Evolutionary conservation across 75 land plant genomes (phyloP).

Genomic region (Pinus taeda): DNA sequence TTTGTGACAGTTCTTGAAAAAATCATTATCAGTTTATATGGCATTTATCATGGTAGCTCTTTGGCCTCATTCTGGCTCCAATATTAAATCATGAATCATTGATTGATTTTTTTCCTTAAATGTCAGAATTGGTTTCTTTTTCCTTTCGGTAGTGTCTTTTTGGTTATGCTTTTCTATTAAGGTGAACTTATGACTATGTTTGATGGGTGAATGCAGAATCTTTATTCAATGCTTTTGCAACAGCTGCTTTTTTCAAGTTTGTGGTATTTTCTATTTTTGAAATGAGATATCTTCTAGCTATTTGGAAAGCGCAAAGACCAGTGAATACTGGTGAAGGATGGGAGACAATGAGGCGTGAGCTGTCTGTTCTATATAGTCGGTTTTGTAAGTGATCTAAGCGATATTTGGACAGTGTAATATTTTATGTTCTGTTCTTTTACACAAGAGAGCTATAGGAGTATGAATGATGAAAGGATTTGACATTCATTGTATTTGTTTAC

Average conservation of each 20-base stretch:
- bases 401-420: background rate
- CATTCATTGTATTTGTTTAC: background rate
- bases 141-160: background rate
- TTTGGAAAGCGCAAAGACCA: constrained; percentile 98
- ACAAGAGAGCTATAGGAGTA: background rate
- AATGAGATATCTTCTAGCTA: constrained; percentile 96
- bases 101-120: background rate
- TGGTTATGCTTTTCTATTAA: background rate
- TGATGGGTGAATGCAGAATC: constrained; percentile 66
- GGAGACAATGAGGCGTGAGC: constrained; percentile 99
- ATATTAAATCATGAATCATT: background rate
- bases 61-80: background rate
- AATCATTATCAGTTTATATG: background rate
- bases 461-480: background rate
- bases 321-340: constrained; percentile 82
- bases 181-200: background rate
- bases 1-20: too few relatives aligned
- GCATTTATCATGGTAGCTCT: background rate
- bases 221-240: constrained; percentile 99
- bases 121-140: background rate
- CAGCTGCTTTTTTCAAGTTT: constrained; percentile 99
- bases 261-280: constrained; percentile 99
- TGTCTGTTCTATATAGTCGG: constrained; percentile 95
- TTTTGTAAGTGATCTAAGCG: constrained; percentile 71
- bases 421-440: background rate